These are phyloP conservation scores for Penicillium corylophilum DNA, from an alignment of 2,329 filamentous ascomycete species.

Conservation along the genomic window DNA sequence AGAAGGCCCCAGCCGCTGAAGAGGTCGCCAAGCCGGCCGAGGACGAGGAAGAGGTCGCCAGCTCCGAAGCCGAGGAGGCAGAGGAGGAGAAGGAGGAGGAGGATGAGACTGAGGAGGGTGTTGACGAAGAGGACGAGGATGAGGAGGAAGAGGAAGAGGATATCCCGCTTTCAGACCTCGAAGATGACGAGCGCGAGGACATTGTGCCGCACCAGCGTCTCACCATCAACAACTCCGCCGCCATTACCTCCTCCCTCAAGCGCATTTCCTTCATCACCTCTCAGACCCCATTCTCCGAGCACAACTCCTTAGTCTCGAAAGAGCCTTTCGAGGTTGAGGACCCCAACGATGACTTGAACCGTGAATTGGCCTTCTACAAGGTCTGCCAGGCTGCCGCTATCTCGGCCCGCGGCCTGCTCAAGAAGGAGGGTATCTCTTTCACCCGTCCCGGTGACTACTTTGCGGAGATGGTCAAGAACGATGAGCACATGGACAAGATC, in stretches of 20 bases:
- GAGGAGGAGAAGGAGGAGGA: constrained; percentile 31
- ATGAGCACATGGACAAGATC: constrained; percentile 97
- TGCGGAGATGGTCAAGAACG: constrained; percentile 97
- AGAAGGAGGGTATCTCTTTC: constrained; percentile 81
- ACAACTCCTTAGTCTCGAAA: constrained; percentile 72
- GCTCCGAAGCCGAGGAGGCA: constrained; percentile 18
- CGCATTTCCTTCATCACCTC: constrained; percentile 59
- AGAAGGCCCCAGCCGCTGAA: constrained; percentile 23
- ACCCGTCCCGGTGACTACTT: constrained; percentile 92
- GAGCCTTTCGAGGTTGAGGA: constrained; percentile 73
- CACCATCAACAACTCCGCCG: constrained; percentile 95
- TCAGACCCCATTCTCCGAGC: constrained; percentile 74
- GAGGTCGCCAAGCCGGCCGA: constrained; percentile 27
- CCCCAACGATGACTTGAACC: constrained; percentile 84
- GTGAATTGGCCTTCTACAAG: constrained; percentile 90
- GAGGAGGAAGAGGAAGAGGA: constrained; percentile 79
- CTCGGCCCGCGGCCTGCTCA: constrained; percentile 69
- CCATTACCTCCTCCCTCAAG: constrained; percentile 75
- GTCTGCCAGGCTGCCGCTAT: constrained; percentile 80
- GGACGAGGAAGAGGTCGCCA: constrained; percentile 38
- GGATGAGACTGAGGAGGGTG: constrained; percentile 33
- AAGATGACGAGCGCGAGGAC: constrained; percentile 80
- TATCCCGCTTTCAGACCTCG: constrained; percentile 81
- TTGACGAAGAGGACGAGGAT: constrained; percentile 48
- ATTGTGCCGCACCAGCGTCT: constrained; percentile 86